phyloP scores from a whole-genome alignment of 441 rosid species.

The Sinapis alba region DNA sequence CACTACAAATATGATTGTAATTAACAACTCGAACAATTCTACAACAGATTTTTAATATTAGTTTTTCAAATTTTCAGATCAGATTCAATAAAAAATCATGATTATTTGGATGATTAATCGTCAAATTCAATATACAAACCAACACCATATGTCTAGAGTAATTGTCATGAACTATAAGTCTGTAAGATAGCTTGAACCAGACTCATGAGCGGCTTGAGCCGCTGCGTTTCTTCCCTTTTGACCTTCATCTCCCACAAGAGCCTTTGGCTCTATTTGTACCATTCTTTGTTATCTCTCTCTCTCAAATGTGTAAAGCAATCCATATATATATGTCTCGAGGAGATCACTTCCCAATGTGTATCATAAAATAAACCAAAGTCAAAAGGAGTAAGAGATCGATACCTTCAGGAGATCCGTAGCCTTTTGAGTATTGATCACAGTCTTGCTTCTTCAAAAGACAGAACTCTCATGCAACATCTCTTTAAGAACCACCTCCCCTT shows the following conservation, averaged over 20 bases:
- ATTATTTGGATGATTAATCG: no score
- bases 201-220: not conserved
- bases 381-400: constrained; percentile 1
- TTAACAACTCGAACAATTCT: no score
- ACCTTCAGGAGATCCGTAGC: constrained; percentile 2
- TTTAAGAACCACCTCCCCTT: constrained; percentile 30
- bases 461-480: constrained; percentile 26
- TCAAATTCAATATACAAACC: no score
- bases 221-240: constrained; percentile 4
- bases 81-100: no score
- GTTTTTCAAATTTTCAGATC: no score
- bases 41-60: no score
- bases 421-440: constrained; percentile 10
- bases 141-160: no score
- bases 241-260: constrained; percentile 15
- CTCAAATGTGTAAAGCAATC: not conserved
- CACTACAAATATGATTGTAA: no score
- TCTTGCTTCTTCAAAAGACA: constrained; percentile 18
- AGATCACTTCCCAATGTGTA: not conserved
- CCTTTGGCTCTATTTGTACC: not conserved
- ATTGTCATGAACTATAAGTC: no score
- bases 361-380: constrained; percentile 1
- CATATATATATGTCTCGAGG: not conserved
- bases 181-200: not conserved
- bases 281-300: not conserved